Evolutionary conservation across 2,329 filamentous ascomycete genomes (phyloP).

Genomic region (Diaporthe australafricana): DNA sequence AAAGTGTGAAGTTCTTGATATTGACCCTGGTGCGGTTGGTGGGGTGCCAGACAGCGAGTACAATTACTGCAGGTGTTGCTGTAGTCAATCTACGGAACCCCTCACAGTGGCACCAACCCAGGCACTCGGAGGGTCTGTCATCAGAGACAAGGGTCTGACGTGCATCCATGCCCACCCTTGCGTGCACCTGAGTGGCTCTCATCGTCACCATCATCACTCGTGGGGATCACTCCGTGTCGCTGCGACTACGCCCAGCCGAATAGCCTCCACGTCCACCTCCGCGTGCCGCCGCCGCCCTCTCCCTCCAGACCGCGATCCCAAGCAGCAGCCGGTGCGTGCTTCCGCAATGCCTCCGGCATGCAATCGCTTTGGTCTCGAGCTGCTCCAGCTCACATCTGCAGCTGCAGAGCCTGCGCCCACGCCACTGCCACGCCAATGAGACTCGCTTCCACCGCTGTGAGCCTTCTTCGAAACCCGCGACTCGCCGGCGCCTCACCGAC

Average conservation of each 20-base stretch:
- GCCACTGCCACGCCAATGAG: slow-evolving; percentile 60
- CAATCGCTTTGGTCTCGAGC: slow-evolving; percentile 76
- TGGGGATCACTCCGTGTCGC: no score
- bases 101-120: background rate
- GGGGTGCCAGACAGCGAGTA: background rate
- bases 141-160: slow-evolving; percentile 8
- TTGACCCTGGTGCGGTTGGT: slow-evolving; percentile 1
- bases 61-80: background rate
- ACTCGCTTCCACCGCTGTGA: slow-evolving; percentile 56
- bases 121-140: background rate
- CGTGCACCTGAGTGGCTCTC: no score
- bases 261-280: background rate
- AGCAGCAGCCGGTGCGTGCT: slow-evolving; percentile 35
- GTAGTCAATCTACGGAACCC: background rate
- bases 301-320: slow-evolving; percentile 13
- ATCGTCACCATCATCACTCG: background rate
- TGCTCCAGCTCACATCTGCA: slow-evolving; percentile 71
- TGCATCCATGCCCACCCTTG: background rate
- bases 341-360: slow-evolving; percentile 64
- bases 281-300: background rate
- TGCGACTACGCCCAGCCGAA: background rate
- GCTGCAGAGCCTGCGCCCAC: slow-evolving; percentile 71
- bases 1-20: background rate
- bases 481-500: slow-evolving; percentile 71
- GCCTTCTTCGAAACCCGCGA: slow-evolving; percentile 59